Base-by-base conservation (phyloP, 257 asterid genomes). In the Eucommia ulmoides region DNA sequence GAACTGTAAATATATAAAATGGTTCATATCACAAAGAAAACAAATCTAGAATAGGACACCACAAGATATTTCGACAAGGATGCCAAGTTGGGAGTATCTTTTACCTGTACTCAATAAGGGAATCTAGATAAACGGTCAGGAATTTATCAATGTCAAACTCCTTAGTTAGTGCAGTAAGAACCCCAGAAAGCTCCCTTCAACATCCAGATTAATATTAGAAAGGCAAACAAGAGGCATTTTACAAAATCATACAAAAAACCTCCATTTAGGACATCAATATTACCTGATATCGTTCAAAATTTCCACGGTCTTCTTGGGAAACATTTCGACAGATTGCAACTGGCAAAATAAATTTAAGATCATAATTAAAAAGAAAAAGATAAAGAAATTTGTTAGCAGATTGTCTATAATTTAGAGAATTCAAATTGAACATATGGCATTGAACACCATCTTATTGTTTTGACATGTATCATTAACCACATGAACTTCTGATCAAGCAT, bases 51-150 rank as follows among this genome's bases (percentile, higher is more conserved):
- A n/a, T n/a, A n/a, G 25, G 25, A 25, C 35, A 29, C 33, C 12
- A 14, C 22, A 26, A 60, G 7, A 49, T 23, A 24, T 33, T 42
- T 1, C 25, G 38, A 56, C 22, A 41, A 23, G n/a, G n/a, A n/a
- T n/a, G n/a, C n/a, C n/a, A n/a, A n/a, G n/a, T n/a, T n/a, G n/a
- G n/a, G n/a, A n/a, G n/a, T 59, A 52, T 52, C 56, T 58, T 69
- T 46, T 65, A 89, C 98, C 96, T 85, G 72, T 75, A 47, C 63
- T 78, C 91, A 22, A 84, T 61, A 68, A 84, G 79, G 53, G 97
- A 85, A 58, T 86, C 83, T 59, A 85, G 66, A 65, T 82, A 59
- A 58, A 80, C 78, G 16, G 65, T 59, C 45, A 89, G 25, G 73
- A 89, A 89, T 42, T 74, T 76, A 33, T 83, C 93, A 23, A 81